Conservation (phyloP, 106 monocot species). For the Dendrobium officinale region DNA sequence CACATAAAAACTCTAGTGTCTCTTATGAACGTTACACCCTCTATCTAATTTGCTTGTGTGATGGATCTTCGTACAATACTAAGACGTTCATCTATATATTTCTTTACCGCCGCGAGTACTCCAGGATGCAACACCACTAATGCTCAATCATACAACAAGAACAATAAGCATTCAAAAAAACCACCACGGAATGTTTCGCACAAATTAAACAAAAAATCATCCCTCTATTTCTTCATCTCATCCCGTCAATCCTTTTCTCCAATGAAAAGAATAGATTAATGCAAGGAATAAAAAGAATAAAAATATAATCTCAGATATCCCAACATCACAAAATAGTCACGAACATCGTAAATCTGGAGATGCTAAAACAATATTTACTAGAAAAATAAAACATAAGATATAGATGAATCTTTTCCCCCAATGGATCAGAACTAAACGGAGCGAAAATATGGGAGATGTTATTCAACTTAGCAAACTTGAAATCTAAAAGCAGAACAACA, state of each 20-base stretch:
- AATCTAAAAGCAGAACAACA: background rate
- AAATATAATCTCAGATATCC: background rate
- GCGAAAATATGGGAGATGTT: background rate
- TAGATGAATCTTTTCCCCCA: background rate
- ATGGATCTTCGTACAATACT: too few species aligned
- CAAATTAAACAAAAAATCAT: too few species aligned
- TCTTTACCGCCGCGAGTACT: too few species aligned
- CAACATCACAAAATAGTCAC: background rate
- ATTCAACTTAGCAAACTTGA: background rate
- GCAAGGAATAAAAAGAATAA: background rate
- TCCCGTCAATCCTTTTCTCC: background rate
- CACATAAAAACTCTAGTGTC: too few species aligned
- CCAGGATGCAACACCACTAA: too few species aligned
- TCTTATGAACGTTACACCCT: too few species aligned
- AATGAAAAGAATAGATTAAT: background rate
- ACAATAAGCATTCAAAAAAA: background rate
- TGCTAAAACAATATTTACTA: background rate
- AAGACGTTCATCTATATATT: too few species aligned
- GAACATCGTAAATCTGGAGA: background rate
- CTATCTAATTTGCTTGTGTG: too few species aligned
- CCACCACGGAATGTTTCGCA: background rate
- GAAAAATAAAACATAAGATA: too few species aligned
- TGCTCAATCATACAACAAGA: background rate
- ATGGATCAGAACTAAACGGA: background rate
- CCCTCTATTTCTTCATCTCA: too few species aligned